Conservation (phyloP, 345 rosid genomes). For the Dipteronia sinensis region DNA sequence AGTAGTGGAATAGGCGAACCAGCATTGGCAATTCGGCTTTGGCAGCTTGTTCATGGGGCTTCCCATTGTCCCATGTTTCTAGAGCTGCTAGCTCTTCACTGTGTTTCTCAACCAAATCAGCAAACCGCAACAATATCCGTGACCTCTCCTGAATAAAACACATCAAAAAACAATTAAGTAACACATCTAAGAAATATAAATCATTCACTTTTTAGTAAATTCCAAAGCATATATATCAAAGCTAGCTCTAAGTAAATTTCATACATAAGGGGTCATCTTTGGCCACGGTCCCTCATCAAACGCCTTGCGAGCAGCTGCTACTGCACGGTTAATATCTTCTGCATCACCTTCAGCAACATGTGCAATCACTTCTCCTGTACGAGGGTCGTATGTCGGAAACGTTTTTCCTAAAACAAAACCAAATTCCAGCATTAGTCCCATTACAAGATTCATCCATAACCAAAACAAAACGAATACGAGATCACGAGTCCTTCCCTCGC, state of each 20-base stretch:
- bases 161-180: not conserved
- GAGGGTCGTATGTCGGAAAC: conserved; percentile 67
- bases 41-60: conserved; percentile 72
- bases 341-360: conserved; percentile 72
- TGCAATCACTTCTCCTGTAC: conserved; percentile 68
- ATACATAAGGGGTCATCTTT: conserved; percentile 64
- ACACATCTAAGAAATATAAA: not conserved
- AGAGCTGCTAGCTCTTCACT: conserved; percentile 81
- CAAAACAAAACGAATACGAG: too few species aligned
- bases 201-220: not conserved
- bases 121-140: conserved; percentile 61
- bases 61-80: conserved; percentile 97
- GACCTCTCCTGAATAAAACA: conserved; percentile 74
- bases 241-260: not conserved
- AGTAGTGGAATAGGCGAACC: conserved; percentile 77
- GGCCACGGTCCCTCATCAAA: conserved; percentile 88
- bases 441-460: not conserved
- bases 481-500: not conserved
- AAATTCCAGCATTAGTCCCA: conserved; percentile 4
- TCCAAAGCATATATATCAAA: not conserved
- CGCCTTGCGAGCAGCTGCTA: conserved; percentile 75
- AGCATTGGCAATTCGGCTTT: conserved; percentile 67
- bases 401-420: conserved; percentile 49
- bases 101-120: conserved; percentile 90
- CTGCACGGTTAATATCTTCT: conserved; percentile 67